Conservation (phyloP, 805 yeast species). For the Pichia insulana region DNA sequence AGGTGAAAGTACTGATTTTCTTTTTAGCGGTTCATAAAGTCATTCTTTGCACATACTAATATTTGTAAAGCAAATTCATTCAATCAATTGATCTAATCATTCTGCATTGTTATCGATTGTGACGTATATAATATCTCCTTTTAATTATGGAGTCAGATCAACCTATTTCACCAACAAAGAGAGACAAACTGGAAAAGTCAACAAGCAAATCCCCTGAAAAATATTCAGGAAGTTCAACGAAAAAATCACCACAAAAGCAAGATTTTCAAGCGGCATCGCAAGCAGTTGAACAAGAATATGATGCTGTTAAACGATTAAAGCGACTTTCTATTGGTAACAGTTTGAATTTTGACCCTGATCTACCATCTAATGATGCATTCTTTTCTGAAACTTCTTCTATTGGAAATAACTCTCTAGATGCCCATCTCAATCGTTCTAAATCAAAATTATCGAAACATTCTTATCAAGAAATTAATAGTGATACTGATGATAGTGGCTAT, state of each 20-base stretch:
- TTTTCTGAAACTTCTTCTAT: not conserved
- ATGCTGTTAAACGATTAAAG: constrained; percentile 65
- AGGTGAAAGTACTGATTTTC: too few relatives aligned
- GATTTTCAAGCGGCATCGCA: constrained; percentile 55
- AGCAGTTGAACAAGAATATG: constrained; percentile 67
- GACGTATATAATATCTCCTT: too few relatives aligned
- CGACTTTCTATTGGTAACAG: constrained; percentile 61
- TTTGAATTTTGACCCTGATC: constrained; percentile 60
- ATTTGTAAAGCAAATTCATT: too few relatives aligned
- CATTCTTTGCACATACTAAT: too few relatives aligned
- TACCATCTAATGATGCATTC: constrained; percentile 32
- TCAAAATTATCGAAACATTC: constrained; percentile 8
- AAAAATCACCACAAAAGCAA: constrained; percentile 18
- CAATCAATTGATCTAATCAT: too few relatives aligned
- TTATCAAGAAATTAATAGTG: not conserved
- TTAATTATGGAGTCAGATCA: too few relatives aligned
- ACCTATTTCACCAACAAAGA: too few relatives aligned
- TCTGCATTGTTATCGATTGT: too few relatives aligned
- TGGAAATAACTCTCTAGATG: not conserved
- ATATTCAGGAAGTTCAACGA: not conserved
- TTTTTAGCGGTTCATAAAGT: too few relatives aligned
- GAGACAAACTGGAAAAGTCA: not conserved
- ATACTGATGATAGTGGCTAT: not conserved
- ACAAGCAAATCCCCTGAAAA: not conserved
- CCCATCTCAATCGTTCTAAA: constrained; percentile 6